Evolutionary conservation across 345 rosid genomes (phyloP), one percentile per base, ranked within the genome.

Genomic region (Combretum micranthum): DNA sequence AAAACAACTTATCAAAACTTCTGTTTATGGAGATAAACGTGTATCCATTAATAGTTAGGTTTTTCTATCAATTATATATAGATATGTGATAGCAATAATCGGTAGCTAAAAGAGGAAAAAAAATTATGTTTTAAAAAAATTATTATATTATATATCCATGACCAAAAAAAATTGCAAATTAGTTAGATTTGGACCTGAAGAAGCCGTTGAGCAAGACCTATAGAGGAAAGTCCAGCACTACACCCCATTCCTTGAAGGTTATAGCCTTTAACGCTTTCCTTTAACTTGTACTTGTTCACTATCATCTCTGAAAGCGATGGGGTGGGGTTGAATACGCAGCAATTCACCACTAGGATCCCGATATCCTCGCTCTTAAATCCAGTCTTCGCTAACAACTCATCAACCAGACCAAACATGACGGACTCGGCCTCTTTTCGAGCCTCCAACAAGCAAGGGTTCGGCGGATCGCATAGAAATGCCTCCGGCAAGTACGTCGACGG

Each of bases 191-290:
- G 1, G 14, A 55, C 44, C 62, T 59, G 57, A 52, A 69, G 68
- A 48, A 63, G 18, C 14, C 66, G 55, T 42, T 59, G 47, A 6
- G 64, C 60, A 12, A 74, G 26, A n/a, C 59, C 66, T 7, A 65
- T 21, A 4, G 65, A 63, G 15, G 64, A 45, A 9, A 69, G 55
- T 7, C 75, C 61, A 42, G 61, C 66, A 15, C 66, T 66, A 44
- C 78, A 74, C 1, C 75, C 75, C 75, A 74, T 74, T 32, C 78
- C 75, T 11, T 64, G 56, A 52, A 74, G 72, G 47, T 63, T 69
- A 42, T 57, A 74, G 2, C 54, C 13, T 42, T 55, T 53, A 11
- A 74, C 51, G 20, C 55, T 53, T 15, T 66, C 56, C 46, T 63
- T 52, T 57, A 70, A 48, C 60, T 66, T 69, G 69, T 66, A 69